Base-by-base conservation (phyloP, 208 protist species). In the Leishmania guyanensis region DNA sequence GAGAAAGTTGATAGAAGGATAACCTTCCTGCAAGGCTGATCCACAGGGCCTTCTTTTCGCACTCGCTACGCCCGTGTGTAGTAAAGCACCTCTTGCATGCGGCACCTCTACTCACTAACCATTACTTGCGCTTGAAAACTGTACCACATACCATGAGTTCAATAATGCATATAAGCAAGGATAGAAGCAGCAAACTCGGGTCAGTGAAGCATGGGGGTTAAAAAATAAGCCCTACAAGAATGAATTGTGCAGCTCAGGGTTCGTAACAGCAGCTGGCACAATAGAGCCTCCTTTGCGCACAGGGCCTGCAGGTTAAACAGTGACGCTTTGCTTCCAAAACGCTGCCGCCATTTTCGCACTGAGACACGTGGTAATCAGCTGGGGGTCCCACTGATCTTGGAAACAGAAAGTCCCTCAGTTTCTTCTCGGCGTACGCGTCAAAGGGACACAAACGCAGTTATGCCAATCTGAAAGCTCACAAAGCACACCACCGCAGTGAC, bases 401-500 rank as follows among this genome's bases (percentile, higher is more conserved):
- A 22, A 51, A 51, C 68, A 72, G 9, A 43, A 72, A 22, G 43
- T 14, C 26, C 22, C 2, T 8, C 51, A 5, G 22, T 43, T n/a
- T 5, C 20, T 72, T 3, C 17, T 29, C 5, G 22, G 26, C 43
- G 20, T 53, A 43, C 36, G 39, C 16, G 26, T 75, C 29, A 75
- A 33, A 75, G 71, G 17, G 29, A 75, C 51, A 75, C 50, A 62
- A 75, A 75, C 51, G 71, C 71, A 48, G 71, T 46, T 12, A 75
- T 75, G 26, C 50, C 71, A 12, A 75, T 75, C 51, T 75, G 71
- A 60, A 75, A 75, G 36, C 71, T 75, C 33, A 43, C 50, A 58
- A 75, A 75, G 71, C 71, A 75, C 51, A 75, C 71, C n/a, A 75
- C 48, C 51, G 71, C 71, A 36, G 71, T 75, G 26, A 75, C 26